Evolutionary conservation across 2,329 filamentous ascomycete species (phyloP).

Genomic region (Tolypocladium amazonense): DNA sequence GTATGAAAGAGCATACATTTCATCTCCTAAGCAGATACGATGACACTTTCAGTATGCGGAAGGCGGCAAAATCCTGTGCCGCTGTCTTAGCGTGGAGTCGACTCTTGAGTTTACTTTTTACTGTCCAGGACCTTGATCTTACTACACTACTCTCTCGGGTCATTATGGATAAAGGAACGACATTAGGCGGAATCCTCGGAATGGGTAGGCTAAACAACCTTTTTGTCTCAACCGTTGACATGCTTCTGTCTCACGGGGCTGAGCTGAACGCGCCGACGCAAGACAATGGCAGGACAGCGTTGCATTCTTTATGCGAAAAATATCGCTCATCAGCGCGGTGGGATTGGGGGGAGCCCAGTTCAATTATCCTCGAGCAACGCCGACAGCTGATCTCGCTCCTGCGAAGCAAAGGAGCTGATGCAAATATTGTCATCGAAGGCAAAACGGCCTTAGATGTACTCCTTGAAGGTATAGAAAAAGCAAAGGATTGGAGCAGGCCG

Average conservation of each 20-base stretch:
- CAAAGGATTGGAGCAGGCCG: neutral
- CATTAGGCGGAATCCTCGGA: fast-evolving
- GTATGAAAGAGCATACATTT: neutral
- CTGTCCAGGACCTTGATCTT: neutral
- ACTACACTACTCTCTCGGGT: neutral
- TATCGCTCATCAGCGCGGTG: fast-evolving
- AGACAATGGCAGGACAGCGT: neutral
- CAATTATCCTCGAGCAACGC: neutral
- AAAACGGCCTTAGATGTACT: neutral
- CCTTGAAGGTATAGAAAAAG: neutral
- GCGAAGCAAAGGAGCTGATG: neutral
- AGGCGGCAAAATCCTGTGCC: neutral
- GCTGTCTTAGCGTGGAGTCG: neutral
- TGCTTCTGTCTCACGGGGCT: neutral
- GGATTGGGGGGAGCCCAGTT: too few relatives aligned
- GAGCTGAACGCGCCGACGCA: neutral
- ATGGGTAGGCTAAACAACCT: neutral
- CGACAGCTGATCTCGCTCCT: neutral
- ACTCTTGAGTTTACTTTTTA: neutral
- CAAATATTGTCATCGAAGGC: neutral
- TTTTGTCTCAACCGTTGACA: neutral
- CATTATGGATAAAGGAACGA: neutral
- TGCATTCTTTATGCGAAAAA: neutral
- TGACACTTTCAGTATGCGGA: neutral
- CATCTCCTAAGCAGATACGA: neutral